phyloP scores from a whole-genome alignment of 2,329 filamentous ascomycete genomes.

The Parafenestella ontariensis region DNA sequence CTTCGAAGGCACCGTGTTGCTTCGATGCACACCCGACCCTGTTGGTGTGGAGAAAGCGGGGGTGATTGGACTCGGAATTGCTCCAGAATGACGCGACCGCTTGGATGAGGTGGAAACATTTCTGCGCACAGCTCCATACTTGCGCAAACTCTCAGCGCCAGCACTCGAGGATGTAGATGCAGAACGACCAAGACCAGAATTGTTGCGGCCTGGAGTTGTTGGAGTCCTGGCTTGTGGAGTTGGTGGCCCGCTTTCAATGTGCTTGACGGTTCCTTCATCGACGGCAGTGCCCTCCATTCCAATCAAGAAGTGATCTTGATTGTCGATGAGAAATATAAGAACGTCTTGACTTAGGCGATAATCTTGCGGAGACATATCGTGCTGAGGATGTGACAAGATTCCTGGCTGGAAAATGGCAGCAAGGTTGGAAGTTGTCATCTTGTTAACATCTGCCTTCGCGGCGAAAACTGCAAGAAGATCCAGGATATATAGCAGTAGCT shows the following conservation, averaged over 20 bases:
- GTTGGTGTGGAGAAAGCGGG: constrained; percentile 47
- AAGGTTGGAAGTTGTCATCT: constrained; percentile 94
- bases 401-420: constrained; percentile 98
- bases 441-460: constrained; percentile 93
- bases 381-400: constrained; percentile 88
- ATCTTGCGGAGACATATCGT: constrained; percentile 94
- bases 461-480: constrained; percentile 96
- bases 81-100: constrained; percentile 78
- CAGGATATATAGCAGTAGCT: constrained; percentile 92
- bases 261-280: constrained; percentile 77
- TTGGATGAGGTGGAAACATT: constrained; percentile 95
- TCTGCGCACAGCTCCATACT: constrained; percentile 78
- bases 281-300: constrained; percentile 99
- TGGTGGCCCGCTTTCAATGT: constrained; percentile 72
- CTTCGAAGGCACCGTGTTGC: constrained; percentile 94
- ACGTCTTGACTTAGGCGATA: constrained; percentile 97
- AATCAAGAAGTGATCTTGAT: constrained; percentile 97
- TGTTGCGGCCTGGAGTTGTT: constrained; percentile 57
- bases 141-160: constrained; percentile 84
- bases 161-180: constrained; percentile 74
- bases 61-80: constrained; percentile 67
- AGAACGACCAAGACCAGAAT: constrained; percentile 72
- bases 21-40: constrained; percentile 69
- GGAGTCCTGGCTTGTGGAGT: constrained; percentile 59
- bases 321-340: constrained; percentile 96